Percentiles rank a stretch among this genome's conserved stretches.
These are phyloP conservation scores for Nothopassalora personata DNA, from an alignment of 2,329 filamentous ascomycete species.

Conservation along the genomic window DNA sequence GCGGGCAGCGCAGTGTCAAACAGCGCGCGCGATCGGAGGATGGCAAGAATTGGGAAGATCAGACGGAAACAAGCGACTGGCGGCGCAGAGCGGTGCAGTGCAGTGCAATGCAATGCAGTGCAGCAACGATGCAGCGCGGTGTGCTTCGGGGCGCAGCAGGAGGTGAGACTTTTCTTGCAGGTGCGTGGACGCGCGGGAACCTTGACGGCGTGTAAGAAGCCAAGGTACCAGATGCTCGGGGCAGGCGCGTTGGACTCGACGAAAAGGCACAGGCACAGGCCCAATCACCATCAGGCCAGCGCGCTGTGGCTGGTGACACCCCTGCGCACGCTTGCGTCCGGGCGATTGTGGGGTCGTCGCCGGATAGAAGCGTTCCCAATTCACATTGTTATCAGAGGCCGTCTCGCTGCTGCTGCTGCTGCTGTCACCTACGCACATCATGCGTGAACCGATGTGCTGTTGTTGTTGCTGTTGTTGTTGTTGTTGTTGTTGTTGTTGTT, in stretches of 20 bases:
- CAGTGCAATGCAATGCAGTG: not conserved
- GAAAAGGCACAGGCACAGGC: not conserved
- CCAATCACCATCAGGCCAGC: not conserved
- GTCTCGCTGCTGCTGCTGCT: too few species aligned
- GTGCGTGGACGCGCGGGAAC: not conserved
- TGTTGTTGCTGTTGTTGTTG: too few species aligned
- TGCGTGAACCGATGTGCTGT: too few species aligned
- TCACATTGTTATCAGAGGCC: too few species aligned
- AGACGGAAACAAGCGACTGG: not conserved
- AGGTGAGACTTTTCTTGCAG: not conserved
- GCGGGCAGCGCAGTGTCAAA: not conserved
- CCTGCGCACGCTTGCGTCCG: not conserved
- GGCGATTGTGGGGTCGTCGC: not conserved
- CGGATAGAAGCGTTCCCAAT: too few species aligned
- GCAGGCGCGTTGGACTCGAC: not conserved
- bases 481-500: too few species aligned
- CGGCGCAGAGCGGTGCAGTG: not conserved
- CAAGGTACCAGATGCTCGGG: not conserved
- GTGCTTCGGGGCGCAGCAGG: not conserved
- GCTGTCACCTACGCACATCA: too few species aligned
- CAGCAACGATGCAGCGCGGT: not conserved
- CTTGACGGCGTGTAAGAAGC: not conserved
- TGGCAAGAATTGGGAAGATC: too few species aligned
- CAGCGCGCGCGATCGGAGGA: not conserved
- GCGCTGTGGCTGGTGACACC: not conserved